Base-by-base conservation (phyloP, 1,284 basidiomycete species). In the Pascua guehoae region DNA sequence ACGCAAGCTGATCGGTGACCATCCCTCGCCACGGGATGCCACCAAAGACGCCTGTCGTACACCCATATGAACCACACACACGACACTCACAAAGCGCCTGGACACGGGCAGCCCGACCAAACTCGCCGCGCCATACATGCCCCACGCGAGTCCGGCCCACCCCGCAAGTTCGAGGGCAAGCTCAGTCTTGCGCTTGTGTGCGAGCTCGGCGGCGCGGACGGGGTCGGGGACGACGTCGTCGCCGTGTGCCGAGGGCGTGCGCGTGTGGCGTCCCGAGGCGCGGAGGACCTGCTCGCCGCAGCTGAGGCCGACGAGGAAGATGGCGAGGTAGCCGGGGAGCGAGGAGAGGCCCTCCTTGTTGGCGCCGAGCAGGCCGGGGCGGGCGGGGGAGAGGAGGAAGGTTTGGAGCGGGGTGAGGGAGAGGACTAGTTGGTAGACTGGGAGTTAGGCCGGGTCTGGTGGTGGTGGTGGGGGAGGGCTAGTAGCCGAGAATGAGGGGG, bases 341-440 rank as follows among this genome's bases (percentile, higher is more conserved):
- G 88, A 93, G 18, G 87, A 81, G 41, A 98, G 69, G 0, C 96
- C 95, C 72, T 97, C 92, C 70, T 96, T 97, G 78, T 98, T 98
- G 41, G 85, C 83, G n/a, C 83, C 85, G 38, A 95, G 63, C 5
- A 94, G 52, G 15, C 81, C 81, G 4, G 76, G 78, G 1, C 93
- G 83, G 2, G 83, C 82, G 0, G 84, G 81, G 0, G 83, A 72
- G 15, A 94, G 78, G 1, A 89, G 82, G 74, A 86, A 91, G 0
- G 76, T 45, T 66, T 87, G 82, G 4, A 92, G 74, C 1, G 81
- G 76, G 2, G 72, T 71, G 15, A 38, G 32, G 4, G 84, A 82
- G 4, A 96, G 79, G 0, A 81, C 65, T 0, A 84, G 51, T 71
- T 95, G 88, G 53, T 95, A 89, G 1, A 78, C 89, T 91, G 44